Base-by-base conservation (phyloP, 2,329 filamentous ascomycete species). In the Neonectria coccinea region DNA sequence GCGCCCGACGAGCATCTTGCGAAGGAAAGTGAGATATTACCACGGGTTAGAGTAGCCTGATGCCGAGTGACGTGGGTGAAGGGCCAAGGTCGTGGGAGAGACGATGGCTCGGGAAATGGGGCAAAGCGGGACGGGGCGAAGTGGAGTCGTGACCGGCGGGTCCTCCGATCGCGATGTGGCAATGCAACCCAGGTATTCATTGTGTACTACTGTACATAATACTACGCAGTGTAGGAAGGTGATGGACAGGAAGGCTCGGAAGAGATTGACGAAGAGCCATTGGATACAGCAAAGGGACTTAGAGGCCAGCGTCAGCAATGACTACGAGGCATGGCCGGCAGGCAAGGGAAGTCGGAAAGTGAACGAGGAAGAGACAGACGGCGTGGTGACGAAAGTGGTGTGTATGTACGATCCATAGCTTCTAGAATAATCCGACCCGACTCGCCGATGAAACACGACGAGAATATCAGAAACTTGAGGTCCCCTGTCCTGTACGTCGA, bases 391-490 rank as follows among this genome's bases (percentile, higher is more conserved):
- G 44, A 54, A 63, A 55, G 61, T 64, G 61, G 61, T 59, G 61
- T 59, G 60, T 31, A 56, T 59, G 60, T 31, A 31, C 31, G 64
- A 27, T 57, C 29, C 42, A 60, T 51, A 22, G 51, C 51, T 72
- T 73, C 65, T 68, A 68, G 69, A 73, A 71, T 45, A 63, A 59
- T 67, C 65, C 56, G 61, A 62, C 42, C 65, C 60, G 52, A 66
- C 63, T 60, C 45, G 53, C 56, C 45, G 59, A 62, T 63, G 62
- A 63, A 67, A 66, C 64, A 62, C 53, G 51, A 62, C 48, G 20
- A 45, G 47, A 58, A 66, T 52, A 59, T 48, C 20, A 44, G 56
- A 47, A 51, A 51, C 48, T 27, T 18, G 20, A 51, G 48, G 27
- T 12, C 25, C 41, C 44, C 47, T 42, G 54, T 31, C 41, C 55